Conservation (phyloP, 2,329 filamentous ascomycete species). For the Orbilia javanica region DNA sequence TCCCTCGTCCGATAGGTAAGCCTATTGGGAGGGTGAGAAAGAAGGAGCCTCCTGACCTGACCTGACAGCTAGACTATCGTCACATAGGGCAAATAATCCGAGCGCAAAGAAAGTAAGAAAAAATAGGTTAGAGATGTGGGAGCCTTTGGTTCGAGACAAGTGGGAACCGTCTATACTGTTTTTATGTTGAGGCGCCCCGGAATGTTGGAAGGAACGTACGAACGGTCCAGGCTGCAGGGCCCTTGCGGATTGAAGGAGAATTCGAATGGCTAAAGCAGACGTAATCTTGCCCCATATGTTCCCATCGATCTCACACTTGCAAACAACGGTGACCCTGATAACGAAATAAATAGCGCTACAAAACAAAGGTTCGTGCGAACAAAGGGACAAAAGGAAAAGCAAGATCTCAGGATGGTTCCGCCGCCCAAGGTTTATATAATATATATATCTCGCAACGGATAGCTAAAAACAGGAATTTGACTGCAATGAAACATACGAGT, state of each 20-base stretch:
- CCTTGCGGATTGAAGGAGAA: neutral
- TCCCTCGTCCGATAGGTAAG: constrained; percentile 19
- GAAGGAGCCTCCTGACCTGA: neutral
- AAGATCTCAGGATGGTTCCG: constrained; percentile 15
- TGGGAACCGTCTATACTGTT: constrained; percentile 26
- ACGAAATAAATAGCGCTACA: constrained; percentile 6
- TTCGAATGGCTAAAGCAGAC: constrained; percentile 27
- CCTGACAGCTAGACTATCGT: neutral
- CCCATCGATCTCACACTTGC: constrained; percentile 22
- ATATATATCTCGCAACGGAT: constrained; percentile 19
- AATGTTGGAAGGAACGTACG: constrained; percentile 12
- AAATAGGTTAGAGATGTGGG: neutral
- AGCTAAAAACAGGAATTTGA: constrained; percentile 20
- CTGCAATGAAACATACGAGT: neutral
- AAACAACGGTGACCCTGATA: constrained; percentile 43
- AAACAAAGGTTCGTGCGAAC: constrained; percentile 13
- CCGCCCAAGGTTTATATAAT: constrained; percentile 10
- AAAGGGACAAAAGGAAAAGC: constrained; percentile 13
- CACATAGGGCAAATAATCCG: constrained; percentile 15
- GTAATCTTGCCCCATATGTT: constrained; percentile 36
- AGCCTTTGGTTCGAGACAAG: too few species aligned
- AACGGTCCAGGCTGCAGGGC: constrained; percentile 32
- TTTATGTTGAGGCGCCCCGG: constrained; percentile 27
- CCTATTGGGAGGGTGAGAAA: constrained; percentile 3
- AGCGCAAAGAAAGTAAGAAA: neutral